Conservation (phyloP, 805 yeast species). For the Yarrowia sp. region DNA sequence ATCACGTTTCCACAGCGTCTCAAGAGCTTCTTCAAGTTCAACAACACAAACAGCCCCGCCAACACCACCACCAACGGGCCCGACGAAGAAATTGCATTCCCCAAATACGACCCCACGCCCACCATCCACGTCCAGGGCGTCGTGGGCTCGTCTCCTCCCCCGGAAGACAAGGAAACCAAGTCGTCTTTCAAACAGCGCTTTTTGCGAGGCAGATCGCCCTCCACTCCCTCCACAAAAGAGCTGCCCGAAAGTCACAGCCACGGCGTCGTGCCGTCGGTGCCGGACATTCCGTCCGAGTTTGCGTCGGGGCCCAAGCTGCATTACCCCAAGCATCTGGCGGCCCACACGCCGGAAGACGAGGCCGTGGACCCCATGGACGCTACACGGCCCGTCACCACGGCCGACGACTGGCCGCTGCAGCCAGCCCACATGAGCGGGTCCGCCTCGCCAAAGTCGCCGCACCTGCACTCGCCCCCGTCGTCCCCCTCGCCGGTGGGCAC, state of each 20-base stretch:
- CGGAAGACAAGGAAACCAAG: background rate
- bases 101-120: conserved; percentile 22
- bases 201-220: conserved; percentile 13
- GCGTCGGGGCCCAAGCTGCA: background rate
- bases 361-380: conserved; percentile 18
- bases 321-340: background rate
- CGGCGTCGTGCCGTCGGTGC: background rate
- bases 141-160: background rate
- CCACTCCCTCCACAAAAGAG: conserved; percentile 15
- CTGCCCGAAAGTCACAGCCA: background rate
- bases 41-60: conserved; percentile 28
- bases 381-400: background rate
- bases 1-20: conserved; percentile 35
- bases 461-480: background rate
- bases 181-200: conserved; percentile 3
- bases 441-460: background rate
- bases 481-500: background rate
- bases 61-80: background rate
- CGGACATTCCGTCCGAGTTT: conserved; percentile 6
- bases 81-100: conserved; percentile 26
- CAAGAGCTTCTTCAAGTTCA: conserved; percentile 37
- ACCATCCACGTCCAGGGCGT: background rate
- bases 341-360: conserved; percentile 1
- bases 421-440: conserved; percentile 13
- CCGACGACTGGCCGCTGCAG: background rate